Conservation (phyloP, 208 protist species). For the Lotmaria passim region DNA sequence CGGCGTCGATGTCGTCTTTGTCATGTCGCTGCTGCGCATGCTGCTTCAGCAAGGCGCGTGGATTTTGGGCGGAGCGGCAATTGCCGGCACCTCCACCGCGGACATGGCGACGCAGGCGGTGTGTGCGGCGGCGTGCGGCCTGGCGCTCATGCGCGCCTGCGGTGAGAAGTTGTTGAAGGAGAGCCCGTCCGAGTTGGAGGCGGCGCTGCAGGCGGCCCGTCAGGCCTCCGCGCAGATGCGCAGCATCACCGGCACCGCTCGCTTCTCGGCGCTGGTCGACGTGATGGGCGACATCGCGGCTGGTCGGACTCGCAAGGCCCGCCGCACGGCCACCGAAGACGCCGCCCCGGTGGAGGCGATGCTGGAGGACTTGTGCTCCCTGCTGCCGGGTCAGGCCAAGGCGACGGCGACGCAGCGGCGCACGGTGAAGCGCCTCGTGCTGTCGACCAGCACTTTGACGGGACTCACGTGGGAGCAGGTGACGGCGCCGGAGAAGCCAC, state of each 20-base stretch:
- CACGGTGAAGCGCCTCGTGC: slow-evolving; percentile 61
- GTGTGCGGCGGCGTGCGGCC: slow-evolving; percentile 55
- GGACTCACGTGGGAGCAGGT: slow-evolving; percentile 61
- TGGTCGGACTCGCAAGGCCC: slow-evolving; percentile 52
- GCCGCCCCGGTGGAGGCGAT: slow-evolving; percentile 60
- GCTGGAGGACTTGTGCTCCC: slow-evolving; percentile 56
- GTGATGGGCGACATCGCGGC: slow-evolving; percentile 70
- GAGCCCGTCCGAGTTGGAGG: slow-evolving; percentile 61
- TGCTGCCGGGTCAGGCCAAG: slow-evolving; percentile 45
- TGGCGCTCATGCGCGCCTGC: slow-evolving; percentile 74
- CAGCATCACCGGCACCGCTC: slow-evolving; percentile 37
- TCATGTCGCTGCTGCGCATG: slow-evolving; percentile 57
- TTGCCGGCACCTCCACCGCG: background rate
- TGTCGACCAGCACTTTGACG: slow-evolving; percentile 53
- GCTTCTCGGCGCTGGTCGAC: slow-evolving; percentile 65
- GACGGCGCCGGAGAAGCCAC: slow-evolving; percentile 51
- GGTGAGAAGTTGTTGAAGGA: slow-evolving; percentile 87
- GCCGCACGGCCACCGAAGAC: slow-evolving; percentile 49
- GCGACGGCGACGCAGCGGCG: slow-evolving; percentile 39
- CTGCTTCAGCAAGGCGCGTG: slow-evolving; percentile 39
- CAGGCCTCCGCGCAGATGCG: slow-evolving; percentile 30
- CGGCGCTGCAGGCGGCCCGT: slow-evolving; percentile 51
- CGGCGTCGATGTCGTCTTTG: slow-evolving; percentile 65
- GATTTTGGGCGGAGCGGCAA: slow-evolving; percentile 7
- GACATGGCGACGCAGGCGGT: slow-evolving; percentile 29